A percentile compares a stretch with the other conserved stretches of the same genome.
These are phyloP conservation scores for Jasminum sambac DNA, from an alignment of 257 asterid species.

Conservation along the genomic window DNA sequence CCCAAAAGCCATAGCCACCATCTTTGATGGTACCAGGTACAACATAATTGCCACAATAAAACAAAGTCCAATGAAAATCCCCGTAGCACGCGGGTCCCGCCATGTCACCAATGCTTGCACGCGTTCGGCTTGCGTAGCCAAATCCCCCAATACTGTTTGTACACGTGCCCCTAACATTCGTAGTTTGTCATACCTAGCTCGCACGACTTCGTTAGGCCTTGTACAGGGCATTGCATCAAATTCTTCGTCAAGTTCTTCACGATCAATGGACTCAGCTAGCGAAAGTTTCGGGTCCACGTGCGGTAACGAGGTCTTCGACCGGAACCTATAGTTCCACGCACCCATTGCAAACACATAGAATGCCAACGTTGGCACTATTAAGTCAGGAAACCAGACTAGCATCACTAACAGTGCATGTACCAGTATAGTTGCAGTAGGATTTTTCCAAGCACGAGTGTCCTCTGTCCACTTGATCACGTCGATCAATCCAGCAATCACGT, in stretches of 20 bases:
- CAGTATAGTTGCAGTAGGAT: constrained; percentile 69
- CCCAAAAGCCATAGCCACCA: constrained; percentile 93
- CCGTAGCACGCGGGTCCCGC: constrained; percentile 95
- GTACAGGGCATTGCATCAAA: constrained; percentile 67
- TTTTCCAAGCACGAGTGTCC: constrained; percentile 87
- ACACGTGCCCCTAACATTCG: constrained; percentile 77
- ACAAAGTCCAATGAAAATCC: constrained; percentile 74
- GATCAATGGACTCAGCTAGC: constrained; percentile 53
- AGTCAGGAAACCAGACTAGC: constrained; percentile 82
- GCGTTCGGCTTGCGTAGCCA: constrained; percentile 86
- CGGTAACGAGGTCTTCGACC: constrained; percentile 50
- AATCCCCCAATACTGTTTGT: constrained; percentile 68
- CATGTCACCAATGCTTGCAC: constrained; percentile 81
- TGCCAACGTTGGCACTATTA: constrained; percentile 69
- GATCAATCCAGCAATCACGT: constrained; percentile 63
- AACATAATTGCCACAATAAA: constrained; percentile 56
- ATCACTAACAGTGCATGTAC: constrained; percentile 65
- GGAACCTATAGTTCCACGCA: constrained; percentile 78
- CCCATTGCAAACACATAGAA: constrained; percentile 73
- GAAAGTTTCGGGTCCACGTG: constrained; percentile 72
- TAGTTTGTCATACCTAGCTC: constrained; percentile 67
- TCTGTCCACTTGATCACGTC: constrained; percentile 73
- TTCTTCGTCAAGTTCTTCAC: constrained; percentile 83
- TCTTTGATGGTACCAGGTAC: constrained; percentile 72
- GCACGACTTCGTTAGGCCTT: constrained; percentile 56